phyloP scores from a whole-genome alignment of 495 filamentous ascomycete species.

The Darksidea phi region DNA sequence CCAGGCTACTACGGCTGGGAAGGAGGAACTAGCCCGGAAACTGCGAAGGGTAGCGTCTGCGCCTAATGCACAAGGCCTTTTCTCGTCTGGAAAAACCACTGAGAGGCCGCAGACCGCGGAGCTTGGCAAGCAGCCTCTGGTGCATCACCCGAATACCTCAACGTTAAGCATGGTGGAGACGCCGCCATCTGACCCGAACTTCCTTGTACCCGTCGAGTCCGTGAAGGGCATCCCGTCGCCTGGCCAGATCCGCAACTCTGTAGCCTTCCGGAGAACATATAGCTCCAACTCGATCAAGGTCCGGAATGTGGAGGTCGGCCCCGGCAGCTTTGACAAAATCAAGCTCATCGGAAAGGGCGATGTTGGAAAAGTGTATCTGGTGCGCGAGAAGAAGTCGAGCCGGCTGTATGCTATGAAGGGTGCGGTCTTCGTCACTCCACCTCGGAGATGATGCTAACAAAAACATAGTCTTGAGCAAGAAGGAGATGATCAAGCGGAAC shows the following conservation, averaged over 20 bases:
- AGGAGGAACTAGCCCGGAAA: slow-evolving; percentile 90
- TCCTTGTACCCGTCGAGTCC: slow-evolving; percentile 49
- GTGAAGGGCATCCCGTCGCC: slow-evolving; percentile 51
- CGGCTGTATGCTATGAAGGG: slow-evolving; percentile 99
- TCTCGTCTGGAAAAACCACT: slow-evolving; percentile 62
- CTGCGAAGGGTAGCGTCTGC: slow-evolving; percentile 91
- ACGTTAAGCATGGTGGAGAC: slow-evolving; percentile 59
- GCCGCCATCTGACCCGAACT: slow-evolving; percentile 43
- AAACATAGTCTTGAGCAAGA: slow-evolving; percentile 86
- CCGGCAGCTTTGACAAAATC: slow-evolving; percentile 97
- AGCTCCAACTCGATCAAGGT: slow-evolving; percentile 99
- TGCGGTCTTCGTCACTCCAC: slow-evolving; percentile 44
- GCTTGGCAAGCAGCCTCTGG: slow-evolving; percentile 71
- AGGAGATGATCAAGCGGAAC: slow-evolving; percentile 99
- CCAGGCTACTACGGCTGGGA: slow-evolving; percentile 75
- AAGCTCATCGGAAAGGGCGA: slow-evolving; percentile 98
- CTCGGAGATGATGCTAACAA: slow-evolving; percentile 44
- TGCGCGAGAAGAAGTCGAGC: slow-evolving; percentile 93
- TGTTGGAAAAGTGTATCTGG: slow-evolving; percentile 96
- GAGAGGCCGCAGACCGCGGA: slow-evolving; percentile 79
- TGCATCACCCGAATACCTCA: slow-evolving; percentile 55
- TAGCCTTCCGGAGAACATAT: slow-evolving; percentile 89
- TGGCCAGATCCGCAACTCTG: slow-evolving; percentile 56
- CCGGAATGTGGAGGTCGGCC: slow-evolving; percentile 92
- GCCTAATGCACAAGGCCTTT: slow-evolving; percentile 93